Percentiles rank a stretch among this genome's conserved stretches.
Evolutionary conservation across 2,329 filamentous ascomycete genomes (phyloP).

Genomic region (Atkinsonella texensis): DNA sequence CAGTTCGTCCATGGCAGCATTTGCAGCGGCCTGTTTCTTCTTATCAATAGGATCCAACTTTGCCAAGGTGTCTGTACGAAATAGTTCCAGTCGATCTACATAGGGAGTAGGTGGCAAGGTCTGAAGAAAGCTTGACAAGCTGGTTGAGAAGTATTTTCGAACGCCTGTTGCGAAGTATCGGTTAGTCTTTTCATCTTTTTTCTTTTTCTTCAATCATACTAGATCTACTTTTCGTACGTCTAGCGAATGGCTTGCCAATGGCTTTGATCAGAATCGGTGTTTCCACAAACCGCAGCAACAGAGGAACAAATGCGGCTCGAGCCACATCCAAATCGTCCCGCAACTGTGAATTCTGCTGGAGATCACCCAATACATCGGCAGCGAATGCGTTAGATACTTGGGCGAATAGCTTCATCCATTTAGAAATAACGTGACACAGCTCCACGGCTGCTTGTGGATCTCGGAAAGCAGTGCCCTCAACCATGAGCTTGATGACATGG

Average conservation of each 20-base stretch:
- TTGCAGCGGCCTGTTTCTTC: constrained; percentile 34
- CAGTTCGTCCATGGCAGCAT: constrained; percentile 42
- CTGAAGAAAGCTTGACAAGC: constrained; percentile 41
- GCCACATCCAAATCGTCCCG: constrained; percentile 48
- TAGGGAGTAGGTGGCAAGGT: constrained; percentile 46
- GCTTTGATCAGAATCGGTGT: constrained; percentile 42
- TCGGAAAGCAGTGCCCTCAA: constrained; percentile 36
- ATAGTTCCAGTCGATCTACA: constrained; percentile 41
- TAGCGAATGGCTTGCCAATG: constrained; percentile 39
- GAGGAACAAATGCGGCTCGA: constrained; percentile 50
- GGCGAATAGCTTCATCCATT: constrained; percentile 48
- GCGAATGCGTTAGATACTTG: constrained; percentile 36
- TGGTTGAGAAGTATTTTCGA: constrained; percentile 37
- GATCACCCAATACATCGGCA: constrained; percentile 33
- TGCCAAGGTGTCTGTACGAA: constrained; percentile 44
- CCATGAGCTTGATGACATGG: constrained; percentile 80
- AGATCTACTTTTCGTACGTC: constrained; percentile 26
- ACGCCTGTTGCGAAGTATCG: constrained; percentile 21
- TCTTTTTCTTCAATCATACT: no score
- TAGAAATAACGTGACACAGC: constrained; percentile 36
- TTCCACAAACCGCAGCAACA: constrained; percentile 50
- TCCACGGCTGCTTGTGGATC: constrained; percentile 35
- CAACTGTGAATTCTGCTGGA: constrained; percentile 31
- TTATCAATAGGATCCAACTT: constrained; percentile 42
- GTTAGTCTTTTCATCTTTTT: background rate